Percentiles rank a stretch among this genome's conserved stretches.
phyloP scores from a whole-genome alignment of 2,329 filamentous ascomycete species.

The Beauveria varroae region DNA sequence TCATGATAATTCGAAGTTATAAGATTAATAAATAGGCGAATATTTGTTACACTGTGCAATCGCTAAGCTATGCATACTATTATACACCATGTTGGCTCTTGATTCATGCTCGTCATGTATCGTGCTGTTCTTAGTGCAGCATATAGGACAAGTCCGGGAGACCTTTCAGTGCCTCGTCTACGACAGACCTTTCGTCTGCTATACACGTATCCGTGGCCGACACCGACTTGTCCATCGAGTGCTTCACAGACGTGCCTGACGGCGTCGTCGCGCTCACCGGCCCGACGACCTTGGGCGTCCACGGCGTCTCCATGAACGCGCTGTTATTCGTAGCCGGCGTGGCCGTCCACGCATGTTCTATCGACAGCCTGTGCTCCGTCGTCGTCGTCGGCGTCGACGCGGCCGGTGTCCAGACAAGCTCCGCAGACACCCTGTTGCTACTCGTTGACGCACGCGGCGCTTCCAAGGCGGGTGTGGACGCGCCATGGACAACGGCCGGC shows the following conservation, averaged over 20 bases:
- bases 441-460: neutral
- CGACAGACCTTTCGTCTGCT: neutral
- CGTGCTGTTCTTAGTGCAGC: conserved; percentile 1
- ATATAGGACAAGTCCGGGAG: conserved; percentile 13
- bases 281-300: neutral
- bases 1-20: neutral
- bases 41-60: neutral
- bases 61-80: neutral
- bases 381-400: neutral
- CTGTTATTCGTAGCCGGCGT: neutral
- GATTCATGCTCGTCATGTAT: neutral
- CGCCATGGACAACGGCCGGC: no score
- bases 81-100: neutral
- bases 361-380: neutral
- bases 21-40: neutral
- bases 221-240: neutral
- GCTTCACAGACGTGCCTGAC: neutral
- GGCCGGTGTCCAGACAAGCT: neutral
- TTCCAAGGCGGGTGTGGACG: neutral
- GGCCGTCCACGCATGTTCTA: neutral
- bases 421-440: neutral
- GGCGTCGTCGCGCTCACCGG: neutral
- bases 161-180: conserved; percentile 1
- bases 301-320: neutral
- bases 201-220: neutral